phyloP scores from a whole-genome alignment of 1,284 basidiomycete genomes.

The Trichosporon asahii region DNA sequence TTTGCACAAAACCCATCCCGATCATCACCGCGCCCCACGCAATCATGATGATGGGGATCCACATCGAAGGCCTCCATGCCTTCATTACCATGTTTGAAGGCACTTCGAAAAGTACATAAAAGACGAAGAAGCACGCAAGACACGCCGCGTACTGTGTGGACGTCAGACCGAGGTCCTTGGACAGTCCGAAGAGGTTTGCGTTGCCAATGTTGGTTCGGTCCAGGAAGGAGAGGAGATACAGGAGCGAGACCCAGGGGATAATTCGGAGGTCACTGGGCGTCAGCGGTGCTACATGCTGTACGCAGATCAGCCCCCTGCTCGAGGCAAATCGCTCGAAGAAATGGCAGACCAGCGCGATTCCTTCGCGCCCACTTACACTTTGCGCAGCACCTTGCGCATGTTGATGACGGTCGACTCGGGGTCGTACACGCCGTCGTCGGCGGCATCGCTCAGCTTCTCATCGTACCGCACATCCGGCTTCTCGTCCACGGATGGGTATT shows the following conservation, averaged over 20 bases:
- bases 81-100: slow-evolving; percentile 61
- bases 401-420: slow-evolving; percentile 3
- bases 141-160: slow-evolving; percentile 30
- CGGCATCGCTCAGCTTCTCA: background rate
- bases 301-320: no score
- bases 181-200: slow-evolving; percentile 45
- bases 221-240: slow-evolving; percentile 66
- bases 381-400: slow-evolving; percentile 9
- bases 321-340: no score
- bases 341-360: background rate
- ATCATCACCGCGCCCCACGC: slow-evolving; percentile 51
- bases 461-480: background rate
- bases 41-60: slow-evolving; percentile 38
- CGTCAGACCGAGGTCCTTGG: slow-evolving; percentile 31
- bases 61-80: slow-evolving; percentile 30
- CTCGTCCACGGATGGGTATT: background rate
- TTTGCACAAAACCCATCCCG: slow-evolving; percentile 48
- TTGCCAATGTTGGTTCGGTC: slow-evolving; percentile 72
- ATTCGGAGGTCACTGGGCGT: slow-evolving; percentile 23
- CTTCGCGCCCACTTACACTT: background rate
- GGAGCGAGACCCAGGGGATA: slow-evolving; percentile 49
- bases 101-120: slow-evolving; percentile 68
- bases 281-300: background rate
- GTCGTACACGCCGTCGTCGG: background rate
- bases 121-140: slow-evolving; percentile 58